phyloP scores from a whole-genome alignment of 192 early-diverging fungal species.

The Coemansia sp. region DNA sequence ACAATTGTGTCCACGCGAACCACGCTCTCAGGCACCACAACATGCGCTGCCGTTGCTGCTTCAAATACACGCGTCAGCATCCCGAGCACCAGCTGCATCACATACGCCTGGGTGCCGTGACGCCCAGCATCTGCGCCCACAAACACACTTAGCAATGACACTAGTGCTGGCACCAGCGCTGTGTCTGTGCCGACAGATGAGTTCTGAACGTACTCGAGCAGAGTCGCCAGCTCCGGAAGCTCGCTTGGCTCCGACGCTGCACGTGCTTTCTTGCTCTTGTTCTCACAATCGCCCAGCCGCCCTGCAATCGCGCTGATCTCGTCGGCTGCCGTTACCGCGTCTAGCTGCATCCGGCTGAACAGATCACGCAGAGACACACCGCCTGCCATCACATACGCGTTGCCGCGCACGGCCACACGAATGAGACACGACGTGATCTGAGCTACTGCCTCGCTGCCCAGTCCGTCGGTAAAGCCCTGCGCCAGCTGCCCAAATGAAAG shows the following conservation, averaged over 20 bases:
- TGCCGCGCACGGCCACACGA: conserved; percentile 24
- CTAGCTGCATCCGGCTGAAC: conserved; percentile 26
- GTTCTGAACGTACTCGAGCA: conserved; percentile 78
- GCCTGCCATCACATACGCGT: conserved; percentile 19
- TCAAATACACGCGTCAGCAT: conserved; percentile 62
- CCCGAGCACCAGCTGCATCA: conserved; percentile 81
- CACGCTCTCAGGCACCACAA: conserved; percentile 53
- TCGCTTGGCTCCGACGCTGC: conserved; percentile 39
- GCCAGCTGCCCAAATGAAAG: conserved; percentile 36
- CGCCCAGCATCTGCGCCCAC: conserved; percentile 30
- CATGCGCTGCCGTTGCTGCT: conserved; percentile 13
- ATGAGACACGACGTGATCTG: conserved; percentile 31
- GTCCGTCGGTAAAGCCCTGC: conserved; percentile 13
- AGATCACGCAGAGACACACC: conserved; percentile 29
- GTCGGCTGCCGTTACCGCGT: conserved; percentile 30
- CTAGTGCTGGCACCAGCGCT: conserved; percentile 66
- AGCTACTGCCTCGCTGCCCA: conserved; percentile 8
- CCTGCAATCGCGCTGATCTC: conserved; percentile 22
- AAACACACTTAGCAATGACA: conserved; percentile 68
- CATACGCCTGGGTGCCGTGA: conserved; percentile 65
- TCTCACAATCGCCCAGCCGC: conserved; percentile 23
- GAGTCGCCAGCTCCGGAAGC: conserved; percentile 57
- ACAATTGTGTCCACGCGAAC: conserved; percentile 87
- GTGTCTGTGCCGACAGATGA: conserved; percentile 54
- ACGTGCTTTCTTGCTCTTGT: conserved; percentile 12